Evolutionary conservation across 1,284 basidiomycete species (phyloP).

Genomic region (Ustilago bromivora): DNA sequence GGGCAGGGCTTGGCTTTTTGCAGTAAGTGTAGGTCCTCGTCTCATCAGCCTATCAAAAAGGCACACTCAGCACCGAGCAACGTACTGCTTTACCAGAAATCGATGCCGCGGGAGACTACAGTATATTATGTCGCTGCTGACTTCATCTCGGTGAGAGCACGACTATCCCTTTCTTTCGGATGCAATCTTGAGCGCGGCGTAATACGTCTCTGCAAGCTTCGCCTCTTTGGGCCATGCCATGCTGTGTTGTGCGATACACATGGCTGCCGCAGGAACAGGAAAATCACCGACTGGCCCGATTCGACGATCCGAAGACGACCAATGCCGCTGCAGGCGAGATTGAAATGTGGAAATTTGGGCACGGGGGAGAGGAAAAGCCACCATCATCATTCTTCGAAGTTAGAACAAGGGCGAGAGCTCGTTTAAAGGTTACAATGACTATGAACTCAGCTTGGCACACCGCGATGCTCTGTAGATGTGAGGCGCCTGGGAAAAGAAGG

Average conservation of each 20-base stretch:
- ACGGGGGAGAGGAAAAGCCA: not conserved
- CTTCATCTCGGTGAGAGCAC: constrained; percentile 7
- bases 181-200: not conserved
- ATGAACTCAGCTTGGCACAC: constrained; percentile 2
- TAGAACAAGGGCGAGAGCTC: not conserved
- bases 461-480: not conserved
- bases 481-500: not conserved
- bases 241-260: constrained; percentile 10
- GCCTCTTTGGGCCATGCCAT: constrained; percentile 6
- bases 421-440: not conserved
- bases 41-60: not conserved
- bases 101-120: no score
- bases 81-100: not conserved
- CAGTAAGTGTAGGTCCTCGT: not conserved
- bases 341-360: not conserved
- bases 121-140: not conserved
- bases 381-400: not conserved
- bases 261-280: constrained; percentile 32
- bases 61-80: not conserved
- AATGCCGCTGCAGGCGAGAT: not conserved
- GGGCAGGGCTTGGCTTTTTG: not conserved
- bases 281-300: constrained; percentile 3
- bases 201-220: not conserved
- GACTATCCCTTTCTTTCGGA: not conserved
- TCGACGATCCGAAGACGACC: constrained; percentile 2